phyloP scores from a whole-genome alignment of 768 basidiomycete genomes.

The Naganishia friedmannii region DNA sequence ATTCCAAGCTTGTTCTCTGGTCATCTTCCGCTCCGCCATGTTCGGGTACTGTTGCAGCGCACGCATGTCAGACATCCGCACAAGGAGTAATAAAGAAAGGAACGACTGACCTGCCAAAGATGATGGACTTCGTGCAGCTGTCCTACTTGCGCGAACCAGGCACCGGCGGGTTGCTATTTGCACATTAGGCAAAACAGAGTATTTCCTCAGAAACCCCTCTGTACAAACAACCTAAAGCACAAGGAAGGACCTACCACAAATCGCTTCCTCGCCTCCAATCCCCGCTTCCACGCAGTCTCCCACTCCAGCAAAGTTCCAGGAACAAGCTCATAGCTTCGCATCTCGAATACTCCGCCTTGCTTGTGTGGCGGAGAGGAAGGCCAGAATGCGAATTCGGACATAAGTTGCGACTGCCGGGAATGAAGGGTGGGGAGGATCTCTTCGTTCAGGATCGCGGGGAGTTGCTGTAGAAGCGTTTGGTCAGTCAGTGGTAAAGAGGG shows the following conservation, averaged over 20 bases:
- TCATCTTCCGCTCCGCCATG: constrained; percentile 75
- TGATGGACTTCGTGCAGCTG: constrained; percentile 71
- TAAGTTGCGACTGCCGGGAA: constrained; percentile 72
- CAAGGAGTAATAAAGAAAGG: constrained; percentile 13
- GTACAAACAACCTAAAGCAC: neutral
- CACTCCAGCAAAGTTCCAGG: constrained; percentile 90
- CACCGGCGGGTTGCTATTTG: constrained; percentile 47
- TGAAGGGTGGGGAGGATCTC: constrained; percentile 68
- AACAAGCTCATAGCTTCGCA: constrained; percentile 75
- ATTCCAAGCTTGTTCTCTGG: constrained; percentile 86
- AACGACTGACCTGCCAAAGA: constrained; percentile 85
- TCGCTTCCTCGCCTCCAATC: constrained; percentile 86
- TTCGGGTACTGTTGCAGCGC: constrained; percentile 22
- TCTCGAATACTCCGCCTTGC: constrained; percentile 88
- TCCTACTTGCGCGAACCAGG: constrained; percentile 53
- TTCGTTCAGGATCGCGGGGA: constrained; percentile 64
- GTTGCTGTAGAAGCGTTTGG: constrained; percentile 53
- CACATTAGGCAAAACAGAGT: too few relatives aligned
- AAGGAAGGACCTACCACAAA: constrained; percentile 66
- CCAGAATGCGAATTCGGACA: constrained; percentile 84
- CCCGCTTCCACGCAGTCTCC: constrained; percentile 90
- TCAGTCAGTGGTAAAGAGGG: constrained; percentile 15
- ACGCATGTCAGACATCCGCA: neutral
- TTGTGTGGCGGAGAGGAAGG: constrained; percentile 82
- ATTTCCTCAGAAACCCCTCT: too few relatives aligned